Conservation (phyloP, 2,329 filamentous ascomycete genomes). For the Epichloe festucae region DNA sequence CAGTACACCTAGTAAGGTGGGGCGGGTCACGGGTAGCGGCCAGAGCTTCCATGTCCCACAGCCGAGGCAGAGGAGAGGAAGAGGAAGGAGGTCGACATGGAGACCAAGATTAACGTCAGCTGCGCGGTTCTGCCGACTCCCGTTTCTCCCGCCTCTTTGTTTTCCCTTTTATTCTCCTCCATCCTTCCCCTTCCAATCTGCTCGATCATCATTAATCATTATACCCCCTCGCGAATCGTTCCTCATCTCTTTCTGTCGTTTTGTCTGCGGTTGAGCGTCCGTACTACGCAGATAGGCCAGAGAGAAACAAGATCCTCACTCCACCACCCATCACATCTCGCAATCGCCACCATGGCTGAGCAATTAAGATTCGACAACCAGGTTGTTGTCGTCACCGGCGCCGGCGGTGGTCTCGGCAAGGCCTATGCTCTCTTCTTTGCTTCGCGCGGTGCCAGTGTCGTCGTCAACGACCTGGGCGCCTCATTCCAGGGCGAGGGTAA, state of each 20-base stretch:
- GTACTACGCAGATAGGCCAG: background rate
- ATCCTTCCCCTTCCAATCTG: conserved; percentile 2
- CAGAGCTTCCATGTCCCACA: conserved; percentile 3
- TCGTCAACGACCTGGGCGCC: conserved; percentile 90
- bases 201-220: background rate
- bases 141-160: background rate
- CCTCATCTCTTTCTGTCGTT: conserved; percentile 3
- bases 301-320: background rate
- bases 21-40: conserved; percentile 2
- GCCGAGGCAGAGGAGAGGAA: conserved; percentile 8
- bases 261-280: conserved; percentile 5
- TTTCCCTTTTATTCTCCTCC: conserved; percentile 2
- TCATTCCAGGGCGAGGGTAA: conserved; percentile 88
- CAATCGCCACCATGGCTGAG: conserved; percentile 38
- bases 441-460: conserved; percentile 81
- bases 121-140: background rate
- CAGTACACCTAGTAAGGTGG: conserved; percentile 7
- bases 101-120: background rate
- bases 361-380: conserved; percentile 74
- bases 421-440: conserved; percentile 85
- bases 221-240: background rate
- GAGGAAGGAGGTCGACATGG: no score
- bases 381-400: conserved; percentile 72
- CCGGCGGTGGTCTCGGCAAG: conserved; percentile 66
- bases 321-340: conserved; percentile 7